Evolutionary conservation across 257 asterid species (phyloP), one percentile per base, ranked within the genome.

Genomic region (Thymus quinquecostatus): DNA sequence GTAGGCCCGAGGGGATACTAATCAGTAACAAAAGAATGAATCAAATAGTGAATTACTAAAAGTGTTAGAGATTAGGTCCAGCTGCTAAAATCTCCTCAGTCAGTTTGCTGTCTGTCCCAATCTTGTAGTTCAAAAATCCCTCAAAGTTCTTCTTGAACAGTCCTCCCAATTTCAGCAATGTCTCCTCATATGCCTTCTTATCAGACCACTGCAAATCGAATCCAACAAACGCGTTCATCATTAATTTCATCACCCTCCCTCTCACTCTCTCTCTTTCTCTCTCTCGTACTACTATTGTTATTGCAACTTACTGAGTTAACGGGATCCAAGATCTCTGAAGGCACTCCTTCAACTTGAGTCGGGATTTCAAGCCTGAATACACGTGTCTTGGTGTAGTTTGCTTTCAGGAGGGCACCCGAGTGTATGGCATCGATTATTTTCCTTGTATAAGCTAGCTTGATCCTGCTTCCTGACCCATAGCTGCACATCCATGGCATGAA

Each of bases 391-490:
- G 66, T 78, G 82, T 87, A 91, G 5, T 82, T 82, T 4, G 87
- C 97, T 10, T 86, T 13, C 51, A 88, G 38, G 58, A 92, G 97
- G 21, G 72, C 78, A 9, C 98, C 97, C 0, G 96, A 87, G 82
- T 89, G 98, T 65, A 92, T 92, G 68, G 94, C 88, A 54, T 92
- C 96, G 1, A 92, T 92, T 63, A 92, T 92, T 73, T 88, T 90
- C 84, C 98, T 85, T 1, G 97, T 92, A 70, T 90, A 85, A 30
- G 95, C 95, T 64, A 92, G 75, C 78, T 90, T 90, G 74, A 92
- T 88, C 51, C 98, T 88, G 41, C 68, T 86, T 28, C 98, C 98
- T 2, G 87, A 75, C 47, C 97, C 98, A 32, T 90, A 92, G 73
- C 98, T 92, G 86, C 77, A 76, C 64, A 6, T 58, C 14, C 41